A percentile compares a stretch with the other conserved stretches of the same genome.
Evolutionary conservation across 2,329 filamentous ascomycete species (phyloP).

Genomic region (Aureobasidium vineae): DNA sequence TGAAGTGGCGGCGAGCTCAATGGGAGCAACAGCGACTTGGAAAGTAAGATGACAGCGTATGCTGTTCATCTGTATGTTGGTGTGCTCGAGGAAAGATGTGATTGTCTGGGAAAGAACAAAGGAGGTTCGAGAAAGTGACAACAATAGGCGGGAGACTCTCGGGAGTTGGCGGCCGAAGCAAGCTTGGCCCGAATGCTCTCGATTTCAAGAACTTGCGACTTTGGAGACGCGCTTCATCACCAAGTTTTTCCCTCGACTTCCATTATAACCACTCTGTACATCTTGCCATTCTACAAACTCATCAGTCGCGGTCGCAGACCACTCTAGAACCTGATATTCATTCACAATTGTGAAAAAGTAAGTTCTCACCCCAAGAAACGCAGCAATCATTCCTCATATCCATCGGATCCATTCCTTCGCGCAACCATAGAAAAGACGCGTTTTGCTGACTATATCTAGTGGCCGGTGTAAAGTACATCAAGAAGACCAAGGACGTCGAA

Average conservation of each 20-base stretch:
- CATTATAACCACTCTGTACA: not conserved
- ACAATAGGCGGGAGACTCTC: not conserved
- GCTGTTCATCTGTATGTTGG: not conserved
- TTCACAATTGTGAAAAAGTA: not conserved
- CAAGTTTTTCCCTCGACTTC: slow-evolving; percentile 8
- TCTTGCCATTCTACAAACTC: not conserved
- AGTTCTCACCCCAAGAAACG: not conserved
- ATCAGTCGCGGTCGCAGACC: slow-evolving; percentile 15
- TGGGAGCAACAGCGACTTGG: not conserved
- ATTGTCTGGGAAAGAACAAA: not conserved
- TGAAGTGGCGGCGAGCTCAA: not conserved
- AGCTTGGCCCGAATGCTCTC: slow-evolving; percentile 9
- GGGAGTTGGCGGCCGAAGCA: slow-evolving; percentile 7
- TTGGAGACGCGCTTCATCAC: not conserved
- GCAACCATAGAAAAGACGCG: not conserved
- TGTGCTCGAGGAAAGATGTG: not conserved
- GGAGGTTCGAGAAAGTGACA: not conserved
- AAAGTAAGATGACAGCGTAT: not conserved
- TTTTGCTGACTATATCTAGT: slow-evolving; percentile 27
- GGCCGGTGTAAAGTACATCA: slow-evolving; percentile 37
- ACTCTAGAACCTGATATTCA: not conserved
- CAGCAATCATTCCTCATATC: slow-evolving; percentile 9
- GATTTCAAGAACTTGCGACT: not conserved
- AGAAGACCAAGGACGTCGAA: slow-evolving; percentile 31
- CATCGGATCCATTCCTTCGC: not conserved